Evolutionary conservation across 2,329 filamentous ascomycete species (phyloP).

Genomic region (Penicillium sp.): DNA sequence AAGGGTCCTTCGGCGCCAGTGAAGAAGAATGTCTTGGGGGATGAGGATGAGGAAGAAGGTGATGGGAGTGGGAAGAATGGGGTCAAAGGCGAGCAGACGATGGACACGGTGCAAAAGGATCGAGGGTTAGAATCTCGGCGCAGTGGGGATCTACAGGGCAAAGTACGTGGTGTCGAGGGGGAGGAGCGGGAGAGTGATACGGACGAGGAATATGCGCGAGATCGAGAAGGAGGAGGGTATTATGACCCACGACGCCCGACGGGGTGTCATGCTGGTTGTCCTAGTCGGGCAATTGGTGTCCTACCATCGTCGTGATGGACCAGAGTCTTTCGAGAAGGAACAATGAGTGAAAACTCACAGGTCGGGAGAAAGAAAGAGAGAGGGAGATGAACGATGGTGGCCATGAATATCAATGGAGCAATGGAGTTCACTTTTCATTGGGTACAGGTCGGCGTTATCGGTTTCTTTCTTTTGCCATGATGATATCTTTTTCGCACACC

Average conservation of each 20-base stretch:
- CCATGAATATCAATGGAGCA: too few relatives aligned
- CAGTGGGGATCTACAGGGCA: not conserved
- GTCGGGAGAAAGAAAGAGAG: too few relatives aligned
- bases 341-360: too few relatives aligned
- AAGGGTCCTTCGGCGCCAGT: slow-evolving; percentile 32
- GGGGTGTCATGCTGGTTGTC: slow-evolving; percentile 41
- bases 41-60: slow-evolving; percentile 38
- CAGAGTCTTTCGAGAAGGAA: too few relatives aligned
- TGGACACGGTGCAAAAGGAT: slow-evolving; percentile 10
- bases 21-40: slow-evolving; percentile 40
- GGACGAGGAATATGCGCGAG: slow-evolving; percentile 56
- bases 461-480: too few relatives aligned
- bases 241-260: slow-evolving; percentile 51
- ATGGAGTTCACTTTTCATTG: too few relatives aligned
- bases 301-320: slow-evolving; percentile 7
- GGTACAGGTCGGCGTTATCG: too few relatives aligned
- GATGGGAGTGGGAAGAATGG: not conserved
- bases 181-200: slow-evolving; percentile 62
- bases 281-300: slow-evolving; percentile 15
- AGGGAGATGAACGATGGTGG: too few relatives aligned
- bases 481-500: too few relatives aligned
- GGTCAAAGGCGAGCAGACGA: slow-evolving; percentile 7
- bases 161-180: slow-evolving; percentile 1
- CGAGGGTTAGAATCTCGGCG: not conserved
- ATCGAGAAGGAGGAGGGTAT: slow-evolving; percentile 37